Percentiles rank a stretch among this genome's conserved stretches.
Conservation (phyloP, 2,329 filamentous ascomycete genomes). For the Taxawa tesnikishii region DNA sequence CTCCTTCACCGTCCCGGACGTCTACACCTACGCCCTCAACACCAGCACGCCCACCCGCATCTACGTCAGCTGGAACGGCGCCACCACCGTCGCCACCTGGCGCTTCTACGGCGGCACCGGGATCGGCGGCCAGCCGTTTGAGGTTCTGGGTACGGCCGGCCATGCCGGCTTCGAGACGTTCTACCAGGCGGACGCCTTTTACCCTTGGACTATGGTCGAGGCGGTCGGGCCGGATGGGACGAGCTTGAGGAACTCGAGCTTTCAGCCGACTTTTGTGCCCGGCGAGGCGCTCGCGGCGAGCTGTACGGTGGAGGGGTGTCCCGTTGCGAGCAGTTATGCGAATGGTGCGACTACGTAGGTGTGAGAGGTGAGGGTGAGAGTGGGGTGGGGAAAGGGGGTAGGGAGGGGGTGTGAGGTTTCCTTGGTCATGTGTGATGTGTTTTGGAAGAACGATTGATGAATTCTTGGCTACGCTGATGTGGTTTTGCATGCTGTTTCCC, state of each 20-base stretch:
- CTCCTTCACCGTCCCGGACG: conserved; percentile 21
- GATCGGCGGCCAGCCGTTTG: conserved; percentile 8
- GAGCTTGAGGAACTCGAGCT: conserved; percentile 13
- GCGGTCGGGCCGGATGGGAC: conserved; percentile 11
- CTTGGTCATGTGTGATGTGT: background rate
- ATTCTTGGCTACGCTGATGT: background rate
- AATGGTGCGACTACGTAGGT: too few species aligned
- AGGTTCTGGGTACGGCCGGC: conserved; percentile 6
- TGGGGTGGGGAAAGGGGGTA: background rate
- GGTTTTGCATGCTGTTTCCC: background rate
- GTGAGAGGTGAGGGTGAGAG: background rate
- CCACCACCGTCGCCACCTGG: conserved; percentile 32
- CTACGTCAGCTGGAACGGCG: conserved; percentile 40
- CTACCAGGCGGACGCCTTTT: conserved; percentile 8
- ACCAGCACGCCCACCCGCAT: conserved; percentile 16
- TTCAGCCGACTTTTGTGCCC: conserved; percentile 12
- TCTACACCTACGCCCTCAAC: conserved; percentile 19
- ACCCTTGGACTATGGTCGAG: conserved; percentile 12
- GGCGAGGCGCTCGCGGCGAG: conserved; percentile 1
- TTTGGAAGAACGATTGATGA: too few species aligned
- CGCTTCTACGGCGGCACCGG: conserved; percentile 26
- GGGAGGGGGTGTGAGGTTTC: background rate
- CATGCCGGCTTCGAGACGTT: conserved; percentile 14
- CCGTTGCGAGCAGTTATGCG: conserved; percentile 4
- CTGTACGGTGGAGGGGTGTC: conserved; percentile 3